Evolutionary conservation across 2,329 filamentous ascomycete species (phyloP).

Genomic region (Alternaria sp.): DNA sequence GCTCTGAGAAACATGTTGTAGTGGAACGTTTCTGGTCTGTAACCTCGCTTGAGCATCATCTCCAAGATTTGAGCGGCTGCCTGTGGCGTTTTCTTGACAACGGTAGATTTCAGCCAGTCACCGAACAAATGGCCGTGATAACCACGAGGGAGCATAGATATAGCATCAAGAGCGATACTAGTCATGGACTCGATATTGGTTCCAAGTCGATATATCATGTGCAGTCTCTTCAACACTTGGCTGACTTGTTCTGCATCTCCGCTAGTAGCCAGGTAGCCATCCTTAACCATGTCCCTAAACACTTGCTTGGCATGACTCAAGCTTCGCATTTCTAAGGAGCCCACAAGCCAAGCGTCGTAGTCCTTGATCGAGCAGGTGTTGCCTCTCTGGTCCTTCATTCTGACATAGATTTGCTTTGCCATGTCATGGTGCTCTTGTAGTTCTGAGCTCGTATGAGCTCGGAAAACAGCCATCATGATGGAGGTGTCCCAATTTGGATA

Average conservation of each 20-base stretch:
- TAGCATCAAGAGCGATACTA: constrained; percentile 47
- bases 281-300: constrained; percentile 89
- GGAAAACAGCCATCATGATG: constrained; percentile 74
- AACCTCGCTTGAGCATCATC: constrained; percentile 75
- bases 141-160: constrained; percentile 62
- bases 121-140: constrained; percentile 83
- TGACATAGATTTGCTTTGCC: constrained; percentile 60
- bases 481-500: constrained; percentile 61
- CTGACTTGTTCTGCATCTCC: constrained; percentile 42
- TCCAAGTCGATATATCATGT: constrained; percentile 40
- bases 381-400: constrained; percentile 69
- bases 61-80: constrained; percentile 77
- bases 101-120: constrained; percentile 87
- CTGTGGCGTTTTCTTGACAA: constrained; percentile 68
- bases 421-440: constrained; percentile 54
- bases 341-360: constrained; percentile 77
- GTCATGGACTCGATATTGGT: constrained; percentile 42
- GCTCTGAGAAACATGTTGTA: constrained; percentile 84
- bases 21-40: constrained; percentile 76
- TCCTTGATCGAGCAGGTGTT: constrained; percentile 72
- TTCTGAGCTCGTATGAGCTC: constrained; percentile 67
- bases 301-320: constrained; percentile 75
- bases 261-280: constrained; percentile 53
- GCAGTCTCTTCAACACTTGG: constrained; percentile 36
- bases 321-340: constrained; percentile 73